Evolutionary conservation across 331 rosid genomes (phyloP), one percentile per base, ranked within the genome.

Genomic region (Quercus tomentella): DNA sequence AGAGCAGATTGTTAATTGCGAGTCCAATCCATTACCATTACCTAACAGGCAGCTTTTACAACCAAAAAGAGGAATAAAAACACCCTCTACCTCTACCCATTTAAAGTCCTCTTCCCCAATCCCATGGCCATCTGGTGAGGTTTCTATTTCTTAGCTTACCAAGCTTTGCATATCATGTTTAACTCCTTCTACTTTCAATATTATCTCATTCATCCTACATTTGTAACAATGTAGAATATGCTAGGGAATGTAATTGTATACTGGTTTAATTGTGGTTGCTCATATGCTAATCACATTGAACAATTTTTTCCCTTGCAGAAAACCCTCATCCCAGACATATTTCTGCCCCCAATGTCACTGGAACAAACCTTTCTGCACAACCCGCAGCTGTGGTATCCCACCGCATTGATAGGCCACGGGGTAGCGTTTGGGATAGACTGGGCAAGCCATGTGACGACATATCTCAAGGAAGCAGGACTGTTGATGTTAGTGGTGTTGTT

Each of bases 371-470:
- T 56, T 33, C 75, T n/a, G 71, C 51, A 72, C 73, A 20, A 31
- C 43, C 72, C 0, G 12, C 33, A 18, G 62, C 56, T 25, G 51
- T 57, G 52, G 69, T 12, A 7, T 62, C 66, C 25, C 26, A 67
- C 26, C 22, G 0, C 26, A 14, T 12, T 65, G 67, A 73, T 62
- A 77, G 15, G 37, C 61, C 61, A 20, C 56, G 79, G 56, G 75
- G 73, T 45, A 77, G 85, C 66, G 82, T 82, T 17, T 82, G 85
- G 85, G 85, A 82, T 73, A 82, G 85, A 72, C 67, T 82, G 57
- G 76, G 85, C 25, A 72, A 72, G 75, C 82, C 85, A 76, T 76
- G 66, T 71, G 81, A 58, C 1, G 75, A 37, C 66, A 62, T 26
- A 52, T 22, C 28, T 72, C 66, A 11, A 45, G 73, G 58, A 70